Evolutionary conservation across 345 rosid genomes (phyloP).

Genomic region (Rubroshorea leprosula): DNA sequence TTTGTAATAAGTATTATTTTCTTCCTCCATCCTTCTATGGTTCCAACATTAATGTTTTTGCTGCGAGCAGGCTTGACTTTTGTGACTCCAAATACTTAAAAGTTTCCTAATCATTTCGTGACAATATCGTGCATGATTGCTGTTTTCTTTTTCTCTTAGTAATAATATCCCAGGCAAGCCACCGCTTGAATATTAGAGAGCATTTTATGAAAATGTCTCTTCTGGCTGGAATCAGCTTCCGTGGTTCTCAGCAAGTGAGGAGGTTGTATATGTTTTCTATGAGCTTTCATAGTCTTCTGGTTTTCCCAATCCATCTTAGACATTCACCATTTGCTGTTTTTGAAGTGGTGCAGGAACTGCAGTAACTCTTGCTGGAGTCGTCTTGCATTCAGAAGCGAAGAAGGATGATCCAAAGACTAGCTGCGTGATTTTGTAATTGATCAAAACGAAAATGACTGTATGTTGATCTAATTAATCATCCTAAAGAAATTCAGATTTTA

Average conservation of each 20-base stretch:
- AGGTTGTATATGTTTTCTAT: not conserved
- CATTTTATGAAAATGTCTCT: slow-evolving; percentile 52
- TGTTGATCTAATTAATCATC: not conserved
- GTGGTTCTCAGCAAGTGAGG: slow-evolving; percentile 74
- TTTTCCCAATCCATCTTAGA: no score
- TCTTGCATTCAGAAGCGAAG: slow-evolving; percentile 58
- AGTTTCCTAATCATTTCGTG: not conserved
- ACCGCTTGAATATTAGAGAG: slow-evolving; percentile 49
- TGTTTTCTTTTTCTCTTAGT: not conserved
- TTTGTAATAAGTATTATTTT: slow-evolving; percentile 66
- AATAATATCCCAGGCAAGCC: slow-evolving; percentile 49
- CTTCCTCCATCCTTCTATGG: slow-evolving; percentile 58
- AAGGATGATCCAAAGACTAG: slow-evolving; percentile 32
- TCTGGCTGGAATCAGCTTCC: slow-evolving; percentile 69
- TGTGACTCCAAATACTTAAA: not conserved
- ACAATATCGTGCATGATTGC: not conserved
- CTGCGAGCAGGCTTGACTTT: slow-evolving; percentile 41
- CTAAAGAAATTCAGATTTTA: not conserved
- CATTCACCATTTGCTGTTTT: no score
- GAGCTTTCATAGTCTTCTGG: no score
- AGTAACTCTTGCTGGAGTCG: slow-evolving; percentile 70
- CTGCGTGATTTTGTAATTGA: slow-evolving; percentile 16
- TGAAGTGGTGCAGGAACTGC: slow-evolving; percentile 77
- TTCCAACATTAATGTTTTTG: slow-evolving; percentile 57
- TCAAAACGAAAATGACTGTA: not conserved